A percentile compares a stretch with the other conserved stretches of the same genome.
Evolutionary conservation across 257 asterid species (phyloP).

Genomic region (Solanum etuberosum): DNA sequence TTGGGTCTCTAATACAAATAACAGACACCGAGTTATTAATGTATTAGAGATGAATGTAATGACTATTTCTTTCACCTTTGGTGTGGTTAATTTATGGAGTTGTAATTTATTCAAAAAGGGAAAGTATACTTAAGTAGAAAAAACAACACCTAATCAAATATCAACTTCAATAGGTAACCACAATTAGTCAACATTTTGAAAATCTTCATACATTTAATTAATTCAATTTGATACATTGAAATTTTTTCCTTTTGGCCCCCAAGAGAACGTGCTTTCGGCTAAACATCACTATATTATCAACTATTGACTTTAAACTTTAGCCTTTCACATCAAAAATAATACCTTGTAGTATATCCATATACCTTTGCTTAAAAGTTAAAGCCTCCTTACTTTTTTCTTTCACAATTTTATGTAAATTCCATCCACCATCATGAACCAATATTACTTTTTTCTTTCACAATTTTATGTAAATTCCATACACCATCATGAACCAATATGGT

Average conservation of each 20-base stretch:
- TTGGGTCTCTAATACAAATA: neutral
- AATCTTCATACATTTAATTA: neutral
- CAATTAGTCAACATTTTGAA: constrained; percentile 1
- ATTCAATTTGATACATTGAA: neutral
- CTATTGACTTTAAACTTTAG: constrained; percentile 1
- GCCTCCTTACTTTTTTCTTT: neutral
- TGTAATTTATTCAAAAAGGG: neutral
- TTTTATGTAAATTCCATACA: neutral
- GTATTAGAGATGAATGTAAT: neutral
- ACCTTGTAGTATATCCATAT: neutral
- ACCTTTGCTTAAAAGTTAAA: neutral
- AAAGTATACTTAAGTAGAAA: neutral
- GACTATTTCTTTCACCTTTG: neutral
- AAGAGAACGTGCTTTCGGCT: neutral
- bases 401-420: neutral
- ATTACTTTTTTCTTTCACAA: neutral
- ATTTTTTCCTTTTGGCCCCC: neutral
- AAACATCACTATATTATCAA: neutral
- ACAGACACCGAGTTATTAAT: neutral
- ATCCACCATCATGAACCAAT: constrained; percentile 1
- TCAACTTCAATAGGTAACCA: neutral
- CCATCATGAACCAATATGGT: neutral
- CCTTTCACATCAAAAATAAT: neutral
- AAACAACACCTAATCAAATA: neutral
- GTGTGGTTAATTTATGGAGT: neutral